These are phyloP conservation scores for Galeopsis tetrahit DNA, from an alignment of 257 asterid species.

Conservation along the genomic window DNA sequence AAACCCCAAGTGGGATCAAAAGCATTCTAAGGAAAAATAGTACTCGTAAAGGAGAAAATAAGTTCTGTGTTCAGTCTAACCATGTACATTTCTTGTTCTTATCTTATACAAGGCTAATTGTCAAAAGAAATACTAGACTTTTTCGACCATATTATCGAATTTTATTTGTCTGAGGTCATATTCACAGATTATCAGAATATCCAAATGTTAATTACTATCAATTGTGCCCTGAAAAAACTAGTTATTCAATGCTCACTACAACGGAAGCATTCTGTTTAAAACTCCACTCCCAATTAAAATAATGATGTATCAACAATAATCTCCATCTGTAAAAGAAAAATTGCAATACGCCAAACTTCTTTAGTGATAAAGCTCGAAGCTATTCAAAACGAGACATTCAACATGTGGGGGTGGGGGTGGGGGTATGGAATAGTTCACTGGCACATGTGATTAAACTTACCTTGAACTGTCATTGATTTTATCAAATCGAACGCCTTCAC, in stretches of 20 bases:
- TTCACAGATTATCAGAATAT: background rate
- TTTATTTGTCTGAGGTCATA: background rate
- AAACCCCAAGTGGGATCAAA: background rate
- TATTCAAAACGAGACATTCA: conserved; percentile 13
- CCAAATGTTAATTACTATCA: background rate
- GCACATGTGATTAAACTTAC: conserved; percentile 24
- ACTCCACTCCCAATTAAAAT: background rate
- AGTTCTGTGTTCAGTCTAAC: background rate
- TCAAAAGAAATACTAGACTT: too few relatives aligned
- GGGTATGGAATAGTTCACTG: background rate
- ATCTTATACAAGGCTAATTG: background rate
- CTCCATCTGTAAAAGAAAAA: too few relatives aligned
- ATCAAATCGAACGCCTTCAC: conserved; percentile 58
- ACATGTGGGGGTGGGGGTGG: too few relatives aligned
- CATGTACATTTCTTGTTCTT: background rate
- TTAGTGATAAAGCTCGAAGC: background rate
- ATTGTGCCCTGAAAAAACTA: background rate
- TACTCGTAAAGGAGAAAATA: background rate
- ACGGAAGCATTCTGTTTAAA: background rate
- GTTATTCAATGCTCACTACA: background rate
- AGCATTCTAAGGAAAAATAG: background rate
- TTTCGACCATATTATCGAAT: background rate
- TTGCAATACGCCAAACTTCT: too few relatives aligned
- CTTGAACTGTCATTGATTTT: conserved; percentile 56
- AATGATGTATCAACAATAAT: background rate